phyloP scores from a whole-genome alignment of 306 rosid genomes.

The Argentina anserina region DNA sequence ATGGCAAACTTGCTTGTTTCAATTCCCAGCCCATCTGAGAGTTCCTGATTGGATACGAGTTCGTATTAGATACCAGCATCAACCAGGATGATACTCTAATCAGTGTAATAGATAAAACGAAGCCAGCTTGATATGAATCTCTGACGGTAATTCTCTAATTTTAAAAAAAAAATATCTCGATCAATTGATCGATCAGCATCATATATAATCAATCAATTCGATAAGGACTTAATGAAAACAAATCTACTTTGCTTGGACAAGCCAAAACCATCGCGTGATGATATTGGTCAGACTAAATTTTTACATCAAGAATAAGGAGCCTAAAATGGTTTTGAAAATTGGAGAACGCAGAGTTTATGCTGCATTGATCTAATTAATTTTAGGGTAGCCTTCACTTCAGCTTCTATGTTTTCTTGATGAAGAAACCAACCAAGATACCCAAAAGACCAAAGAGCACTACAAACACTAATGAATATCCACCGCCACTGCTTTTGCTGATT shows the following conservation, averaged over 20 bases:
- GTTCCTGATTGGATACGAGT: not conserved
- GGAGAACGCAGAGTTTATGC: slow-evolving; percentile 4
- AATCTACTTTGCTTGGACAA: slow-evolving; percentile 6
- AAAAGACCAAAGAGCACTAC: slow-evolving; percentile 36
- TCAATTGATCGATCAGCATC: not conserved
- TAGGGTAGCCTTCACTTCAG: not conserved
- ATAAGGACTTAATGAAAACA: not conserved
- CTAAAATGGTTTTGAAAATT: not conserved
- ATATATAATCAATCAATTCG: not conserved
- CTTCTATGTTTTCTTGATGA: slow-evolving; percentile 29
- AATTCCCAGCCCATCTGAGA: too few species aligned
- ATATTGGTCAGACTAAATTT: slow-evolving; percentile 12
- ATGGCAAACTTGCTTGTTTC: not conserved
- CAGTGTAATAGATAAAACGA: not conserved
- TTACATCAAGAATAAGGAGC: slow-evolving; percentile 2
- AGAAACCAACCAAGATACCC: slow-evolving; percentile 38
- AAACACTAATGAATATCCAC: slow-evolving; percentile 33
- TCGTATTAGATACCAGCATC: too few species aligned
- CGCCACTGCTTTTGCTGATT: slow-evolving; percentile 15
- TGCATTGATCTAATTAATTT: slow-evolving; percentile 1
- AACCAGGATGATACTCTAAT: too few species aligned
- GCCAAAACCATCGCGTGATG: not conserved
- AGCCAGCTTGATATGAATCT: not conserved
- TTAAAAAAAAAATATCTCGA: not conserved
- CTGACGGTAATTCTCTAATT: not conserved